Conservation (phyloP, 768 basidiomycete genomes). For the Lactarius evosmus region DNA sequence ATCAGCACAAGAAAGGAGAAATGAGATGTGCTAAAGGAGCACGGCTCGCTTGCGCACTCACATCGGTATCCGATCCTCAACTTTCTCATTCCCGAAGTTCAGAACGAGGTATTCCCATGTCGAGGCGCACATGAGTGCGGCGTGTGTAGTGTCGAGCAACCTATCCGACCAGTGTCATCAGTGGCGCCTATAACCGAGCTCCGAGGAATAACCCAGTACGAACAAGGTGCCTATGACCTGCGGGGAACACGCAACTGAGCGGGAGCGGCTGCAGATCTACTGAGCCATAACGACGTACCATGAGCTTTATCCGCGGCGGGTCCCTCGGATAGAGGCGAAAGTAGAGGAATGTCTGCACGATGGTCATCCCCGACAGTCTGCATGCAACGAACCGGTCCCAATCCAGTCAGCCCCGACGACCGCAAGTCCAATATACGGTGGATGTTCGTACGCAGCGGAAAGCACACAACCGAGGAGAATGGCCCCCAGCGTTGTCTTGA, state of each 20-base stretch:
- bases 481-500: conserved; percentile 16
- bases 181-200: background rate
- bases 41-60: no score
- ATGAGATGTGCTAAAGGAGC: background rate
- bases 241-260: background rate
- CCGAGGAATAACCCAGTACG: background rate
- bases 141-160: conserved; percentile 13
- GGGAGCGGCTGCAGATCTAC: background rate
- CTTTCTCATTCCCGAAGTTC: conserved; percentile 10
- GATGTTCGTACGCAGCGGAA: conserved; percentile 3
- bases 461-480: conserved; percentile 14
- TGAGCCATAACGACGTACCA: background rate
- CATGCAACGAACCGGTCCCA: background rate
- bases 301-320: background rate
- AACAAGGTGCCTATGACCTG: conserved; percentile 4
- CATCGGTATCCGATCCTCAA: conserved; percentile 10
- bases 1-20: background rate
- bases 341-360: conserved; percentile 19
- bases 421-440: no score
- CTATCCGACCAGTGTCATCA: conserved; percentile 1
- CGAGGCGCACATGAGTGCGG: conserved; percentile 13
- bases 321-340: conserved; percentile 19
- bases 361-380: conserved; percentile 18
- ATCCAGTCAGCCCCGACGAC: background rate
- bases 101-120: conserved; percentile 21